These are phyloP conservation scores for Chenopodium berlandieri DNA, from an alignment of 148 eudicot genomes.

Conservation along the genomic window DNA sequence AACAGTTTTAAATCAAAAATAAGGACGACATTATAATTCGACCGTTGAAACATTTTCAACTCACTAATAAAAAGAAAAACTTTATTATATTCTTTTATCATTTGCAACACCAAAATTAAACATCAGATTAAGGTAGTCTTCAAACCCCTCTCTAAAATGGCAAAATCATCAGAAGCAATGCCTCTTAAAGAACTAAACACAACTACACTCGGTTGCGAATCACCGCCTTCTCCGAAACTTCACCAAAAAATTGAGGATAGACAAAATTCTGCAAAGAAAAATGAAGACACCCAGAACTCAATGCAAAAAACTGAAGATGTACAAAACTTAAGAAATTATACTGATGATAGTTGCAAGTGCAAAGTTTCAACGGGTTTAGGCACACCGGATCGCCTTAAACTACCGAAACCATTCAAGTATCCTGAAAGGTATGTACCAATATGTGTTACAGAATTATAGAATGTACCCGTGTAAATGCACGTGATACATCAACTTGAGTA, in stretches of 20 bases:
- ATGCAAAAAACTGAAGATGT: neutral
- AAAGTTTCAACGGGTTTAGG: conserved; percentile 17
- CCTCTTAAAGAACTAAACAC: conserved; percentile 18
- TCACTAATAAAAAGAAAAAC: neutral
- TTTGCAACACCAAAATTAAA: neutral
- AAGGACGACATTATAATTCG: conserved; percentile 6
- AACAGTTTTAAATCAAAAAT: neutral
- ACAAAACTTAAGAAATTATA: neutral
- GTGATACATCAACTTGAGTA: too few relatives aligned
- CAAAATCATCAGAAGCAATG: neutral
- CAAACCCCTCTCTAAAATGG: conserved; percentile 1
- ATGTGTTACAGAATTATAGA: too few relatives aligned
- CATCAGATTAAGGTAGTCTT: neutral
- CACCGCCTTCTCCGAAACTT: conserved; percentile 10
- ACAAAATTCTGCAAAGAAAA: neutral
- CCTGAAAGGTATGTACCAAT: conserved; percentile 40
- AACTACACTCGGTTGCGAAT: neutral
- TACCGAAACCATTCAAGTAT: conserved; percentile 49
- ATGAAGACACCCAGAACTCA: neutral
- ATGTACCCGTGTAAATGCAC: too few relatives aligned
- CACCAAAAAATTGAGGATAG: neutral
- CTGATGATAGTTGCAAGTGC: conserved; percentile 11
- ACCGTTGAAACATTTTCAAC: neutral
- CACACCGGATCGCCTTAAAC: conserved; percentile 42
- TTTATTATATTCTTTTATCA: neutral